A percentile compares a stretch with the other conserved stretches of the same genome.
These are phyloP conservation scores for Boletus insuetus DNA, from an alignment of 768 basidiomycete genomes.

Conservation along the genomic window DNA sequence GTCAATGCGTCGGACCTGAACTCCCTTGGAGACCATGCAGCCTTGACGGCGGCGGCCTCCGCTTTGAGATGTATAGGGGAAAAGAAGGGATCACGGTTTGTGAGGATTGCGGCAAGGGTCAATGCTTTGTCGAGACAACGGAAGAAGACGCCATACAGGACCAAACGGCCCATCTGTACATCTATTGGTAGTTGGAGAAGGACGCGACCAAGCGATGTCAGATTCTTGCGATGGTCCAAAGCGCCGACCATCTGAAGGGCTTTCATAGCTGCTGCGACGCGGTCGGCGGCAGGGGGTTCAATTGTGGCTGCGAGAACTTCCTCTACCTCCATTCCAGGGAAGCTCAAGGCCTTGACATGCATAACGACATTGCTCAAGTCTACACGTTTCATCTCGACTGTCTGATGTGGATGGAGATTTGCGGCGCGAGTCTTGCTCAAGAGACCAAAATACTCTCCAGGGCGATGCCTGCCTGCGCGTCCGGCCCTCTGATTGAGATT, in stretches of 20 bases:
- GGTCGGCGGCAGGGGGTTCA: conserved; percentile 78
- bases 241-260: conserved; percentile 85
- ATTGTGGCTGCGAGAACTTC: conserved; percentile 83
- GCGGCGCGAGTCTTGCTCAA: conserved; percentile 60
- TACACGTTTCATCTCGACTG: conserved; percentile 92
- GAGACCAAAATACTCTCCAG: conserved; percentile 90
- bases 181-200: conserved; percentile 89
- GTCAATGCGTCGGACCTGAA: conserved; percentile 86
- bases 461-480: conserved; percentile 86
- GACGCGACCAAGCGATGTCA: conserved; percentile 86
- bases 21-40: conserved; percentile 72
- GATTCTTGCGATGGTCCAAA: conserved; percentile 65
- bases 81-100: conserved; percentile 88
- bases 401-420: conserved; percentile 72
- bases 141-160: conserved; percentile 90
- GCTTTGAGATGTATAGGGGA: conserved; percentile 73
- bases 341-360: conserved; percentile 92
- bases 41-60: conserved; percentile 70
- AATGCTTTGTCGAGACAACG: conserved; percentile 85
- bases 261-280: conserved; percentile 77
- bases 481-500: conserved; percentile 91
- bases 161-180: conserved; percentile 83
- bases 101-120: conserved; percentile 87
- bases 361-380: conserved; percentile 92
- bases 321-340: conserved; percentile 82